Evolutionary conservation across 2,329 filamentous ascomycete genomes (phyloP), one percentile per base, ranked within the genome.

Genomic region (Fusarium sp.): DNA sequence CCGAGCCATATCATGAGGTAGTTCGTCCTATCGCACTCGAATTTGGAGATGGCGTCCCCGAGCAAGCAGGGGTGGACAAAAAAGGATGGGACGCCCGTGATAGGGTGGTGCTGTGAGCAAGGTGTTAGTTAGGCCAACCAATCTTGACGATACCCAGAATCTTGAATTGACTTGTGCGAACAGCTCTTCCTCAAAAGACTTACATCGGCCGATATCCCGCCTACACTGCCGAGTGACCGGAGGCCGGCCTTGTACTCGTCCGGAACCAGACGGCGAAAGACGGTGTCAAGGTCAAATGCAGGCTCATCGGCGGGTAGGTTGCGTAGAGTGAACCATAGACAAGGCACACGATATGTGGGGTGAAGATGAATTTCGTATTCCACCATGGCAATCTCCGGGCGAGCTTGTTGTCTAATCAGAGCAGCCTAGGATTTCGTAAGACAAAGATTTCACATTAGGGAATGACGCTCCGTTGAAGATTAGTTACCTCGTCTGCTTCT

Each of bases 31-130:
- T 83, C 78, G 72, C 87, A 89, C 71, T 86, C 81, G 73, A 93
- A 89, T 51, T 82, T 83, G 71, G 83, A 83, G 86, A 98, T 92
- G 52, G 92, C 92, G 68, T 95, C 91, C 56, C 91, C 92, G 10
- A 96, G 92, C 77, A 92, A 88, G 80, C 96, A 98, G 24, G 96
- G 95, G 81, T 99, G 96, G 72, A 98, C 86, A 79, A 97, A 97
- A 79, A 95, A 97, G 49, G 89, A 87, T 40, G 94, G 93, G 60
- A 90, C 79, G 53, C 91, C 91, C 59, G 89, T 92, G 61, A 92
- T 79, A 52, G 96, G 95, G 83, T 98, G 94, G 79, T 96, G 90
- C 89, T 95, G 80, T 76, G 68, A 56, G 59, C 59, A 74, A 74
- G 56, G 47, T 66, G 74, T 84, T 81, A 82, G 80, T 81, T 70